Evolutionary conservation across 2,329 filamentous ascomycete species (phyloP), one percentile per base, ranked within the genome.

Genomic region (Periglandula ipomoeae): DNA sequence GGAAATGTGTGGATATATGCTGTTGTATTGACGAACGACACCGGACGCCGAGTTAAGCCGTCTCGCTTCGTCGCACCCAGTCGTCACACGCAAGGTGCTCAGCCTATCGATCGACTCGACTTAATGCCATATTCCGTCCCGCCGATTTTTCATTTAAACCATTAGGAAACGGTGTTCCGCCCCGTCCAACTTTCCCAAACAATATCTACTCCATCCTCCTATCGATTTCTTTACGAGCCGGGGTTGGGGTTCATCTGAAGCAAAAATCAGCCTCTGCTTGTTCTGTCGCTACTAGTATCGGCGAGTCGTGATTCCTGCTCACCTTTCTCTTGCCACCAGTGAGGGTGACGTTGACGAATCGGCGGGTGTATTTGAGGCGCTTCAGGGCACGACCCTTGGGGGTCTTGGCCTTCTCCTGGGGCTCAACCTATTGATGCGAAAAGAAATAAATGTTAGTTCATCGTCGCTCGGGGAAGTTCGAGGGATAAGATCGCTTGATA

Each of bases 251-350:
- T 90, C 86, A 90, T 90, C 86, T 87, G 57, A 54, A 38, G 30
- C 17, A 8, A 3, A 45, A 44, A 61, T 65, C 58, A 65, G 62
- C 49, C 40, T 47, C 48, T 22, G 8, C 11, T 10, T 34, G 38
- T 26, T 35, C 35, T 17, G 10, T 27, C 10, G 7, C 19, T 5
- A 32, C 11, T 8, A 32, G 30, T 32, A 3, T 34, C 17, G 8
- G n/a, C n/a, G 5, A 7, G 15, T 23, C 11, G 30, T n/a, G 9
- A 13, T 26, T 5, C 27, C 26, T 32, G 19, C 76, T 68, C 73
- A 93, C 89, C 89, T 96, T 96, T 75, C 91, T 82, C 90, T 97
- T 97, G 78, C 91, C 91, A 73, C 89, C 90, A 60, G 90, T 94
- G 75, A 95, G 81, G 67, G 88, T 93, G 70, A 97, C 89, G 77